Evolutionary conservation across 2,329 filamentous ascomycete genomes (phyloP), one percentile per base, ranked within the genome.

Genomic region (Dendryphion nanum): DNA sequence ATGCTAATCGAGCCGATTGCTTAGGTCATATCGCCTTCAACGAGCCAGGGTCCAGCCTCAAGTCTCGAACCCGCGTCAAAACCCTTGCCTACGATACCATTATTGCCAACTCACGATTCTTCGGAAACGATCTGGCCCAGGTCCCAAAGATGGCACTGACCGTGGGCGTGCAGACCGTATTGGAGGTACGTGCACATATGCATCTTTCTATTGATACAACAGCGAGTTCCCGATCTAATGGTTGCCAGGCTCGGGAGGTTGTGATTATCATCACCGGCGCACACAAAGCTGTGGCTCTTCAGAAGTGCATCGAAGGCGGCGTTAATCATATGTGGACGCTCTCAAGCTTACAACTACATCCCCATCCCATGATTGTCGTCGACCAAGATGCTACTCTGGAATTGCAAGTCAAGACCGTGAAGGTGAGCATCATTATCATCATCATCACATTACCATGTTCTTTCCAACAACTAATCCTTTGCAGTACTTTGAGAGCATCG

Each of bases 311-410:
- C 47, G 88, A 94, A 64, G 83, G 84, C 40, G 85, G 84, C 19
- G 79, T 94, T 44, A 91, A 89, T 64, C 88, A 93, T 69, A 91
- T 91, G 85, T 94, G 88, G 87, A 91, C 88, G 1, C 75, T 93
- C 5, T 91, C 86, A 6, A 82, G 81, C 38, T 73, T 94, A 29
- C 88, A 94, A 63, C 71, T 91, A 46, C 88, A 93, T 63, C 83
- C 81, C 3, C 84, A 90, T 55, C 83, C 87, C 37, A 81, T 93
- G 74, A 82, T 93, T 49, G 86, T 91, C 7, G 86, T 85, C 31
- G 88, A 94, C 55, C 86, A 91, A 54, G 86, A 91, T 58, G 69
- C 72, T 51, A 71, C 72, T 23, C 37, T 77, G 44, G 64, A 76
- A 54, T 55, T 75, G 30, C 67, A 68, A 48, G 69, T 67, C 51